A percentile compares a stretch with the other conserved stretches of the same genome.
These are phyloP conservation scores for Suillus subaureus DNA, from an alignment of 768 basidiomycete species.

Conservation along the genomic window DNA sequence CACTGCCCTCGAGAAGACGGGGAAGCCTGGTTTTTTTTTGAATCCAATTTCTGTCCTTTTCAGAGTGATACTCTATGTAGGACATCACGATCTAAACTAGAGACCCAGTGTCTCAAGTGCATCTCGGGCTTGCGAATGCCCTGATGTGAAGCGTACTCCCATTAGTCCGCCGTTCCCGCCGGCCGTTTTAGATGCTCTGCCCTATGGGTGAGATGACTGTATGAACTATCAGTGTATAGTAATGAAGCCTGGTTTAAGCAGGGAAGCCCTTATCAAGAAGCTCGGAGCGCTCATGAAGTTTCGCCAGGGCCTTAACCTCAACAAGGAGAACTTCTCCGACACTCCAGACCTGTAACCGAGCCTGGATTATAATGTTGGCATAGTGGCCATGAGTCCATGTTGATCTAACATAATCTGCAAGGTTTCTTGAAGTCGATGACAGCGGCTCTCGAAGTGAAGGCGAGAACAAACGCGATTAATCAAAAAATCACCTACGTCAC, in stretches of 20 bases:
- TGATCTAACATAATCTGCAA: constrained; percentile 26
- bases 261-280: constrained; percentile 87
- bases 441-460: constrained; percentile 82
- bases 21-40: no score
- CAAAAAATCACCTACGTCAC: constrained; percentile 92
- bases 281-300: constrained; percentile 91
- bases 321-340: constrained; percentile 86
- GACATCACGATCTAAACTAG: no score
- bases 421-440: constrained; percentile 86
- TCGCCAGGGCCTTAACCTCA: constrained; percentile 89
- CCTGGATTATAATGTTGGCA: constrained; percentile 80
- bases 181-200: no score
- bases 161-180: no score
- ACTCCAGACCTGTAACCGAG: constrained; percentile 90
- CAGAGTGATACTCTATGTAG: no score
- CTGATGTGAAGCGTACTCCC: no score
- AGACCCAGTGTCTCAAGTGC: no score
- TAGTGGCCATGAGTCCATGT: not conserved
- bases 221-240: no score
- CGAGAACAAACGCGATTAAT: constrained; percentile 79
- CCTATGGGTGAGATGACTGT: no score
- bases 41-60: no score
- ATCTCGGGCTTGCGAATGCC: no score
- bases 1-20: constrained; percentile 73
- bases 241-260: constrained; percentile 77